Evolutionary conservation across 164 flowering plant genomes (phyloP).

Genomic region (Dillenia turbinata): DNA sequence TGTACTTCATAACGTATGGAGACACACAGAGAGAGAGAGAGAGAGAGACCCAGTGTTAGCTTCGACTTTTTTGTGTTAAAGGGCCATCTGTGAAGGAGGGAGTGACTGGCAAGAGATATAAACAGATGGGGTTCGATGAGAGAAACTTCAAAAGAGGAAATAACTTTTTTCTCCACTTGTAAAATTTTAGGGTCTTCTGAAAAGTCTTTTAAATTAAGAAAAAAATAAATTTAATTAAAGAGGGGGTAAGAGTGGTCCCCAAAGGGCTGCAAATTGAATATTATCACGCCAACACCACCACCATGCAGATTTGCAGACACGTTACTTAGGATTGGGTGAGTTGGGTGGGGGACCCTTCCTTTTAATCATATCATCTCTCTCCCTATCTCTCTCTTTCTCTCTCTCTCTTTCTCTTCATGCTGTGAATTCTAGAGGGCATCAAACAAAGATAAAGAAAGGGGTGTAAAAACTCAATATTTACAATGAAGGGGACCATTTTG

Average conservation of each 20-base stretch:
- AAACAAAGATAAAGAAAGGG: too few species aligned
- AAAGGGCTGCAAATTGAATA: constrained; percentile 46
- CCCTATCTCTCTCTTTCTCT: not conserved
- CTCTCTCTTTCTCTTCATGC: constrained; percentile 1
- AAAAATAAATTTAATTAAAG: not conserved
- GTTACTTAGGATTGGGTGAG: constrained; percentile 24
- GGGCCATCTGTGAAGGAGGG: not conserved
- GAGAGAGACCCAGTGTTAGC: not conserved
- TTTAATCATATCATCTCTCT: not conserved
- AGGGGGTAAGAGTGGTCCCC: constrained; percentile 42
- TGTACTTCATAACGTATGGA: not conserved
- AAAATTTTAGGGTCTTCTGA: constrained; percentile 3
- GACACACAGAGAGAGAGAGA: not conserved
- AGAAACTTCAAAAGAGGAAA: constrained; percentile 25
- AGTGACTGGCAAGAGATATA: not conserved
- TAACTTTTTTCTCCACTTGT: too few species aligned
- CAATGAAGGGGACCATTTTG: constrained; percentile 23
- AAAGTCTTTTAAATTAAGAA: constrained; percentile 4
- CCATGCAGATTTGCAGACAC: constrained; percentile 31
- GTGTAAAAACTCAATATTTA: constrained; percentile 4
- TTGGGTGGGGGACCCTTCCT: constrained; percentile 18
- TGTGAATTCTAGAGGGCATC: too few species aligned
- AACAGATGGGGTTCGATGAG: constrained; percentile 10
- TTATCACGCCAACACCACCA: constrained; percentile 47
- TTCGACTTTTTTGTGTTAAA: not conserved